Base-by-base conservation (phyloP, 225 moss, liverwort and hornwort genomes). In the Pseudisothecium myosuroides region DNA sequence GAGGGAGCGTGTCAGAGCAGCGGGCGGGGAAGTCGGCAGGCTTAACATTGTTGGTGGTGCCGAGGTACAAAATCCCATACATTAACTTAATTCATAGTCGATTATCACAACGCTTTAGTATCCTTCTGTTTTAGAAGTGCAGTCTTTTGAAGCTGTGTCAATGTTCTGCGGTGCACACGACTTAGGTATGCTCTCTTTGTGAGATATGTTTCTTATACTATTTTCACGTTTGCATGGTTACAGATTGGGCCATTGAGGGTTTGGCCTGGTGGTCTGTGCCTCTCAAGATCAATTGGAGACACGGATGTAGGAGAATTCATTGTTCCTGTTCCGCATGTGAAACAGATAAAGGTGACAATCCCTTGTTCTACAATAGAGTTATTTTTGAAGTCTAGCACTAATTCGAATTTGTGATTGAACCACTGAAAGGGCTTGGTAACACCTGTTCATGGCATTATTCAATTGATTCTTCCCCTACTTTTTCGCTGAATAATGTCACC, bases 241-340 rank as follows among this genome's bases (percentile, higher is more conserved):
- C 92, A 95, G 97, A 96, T 97, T 92, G 97, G 97, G 34, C 97
- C 97, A 32, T 87, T 97, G 89, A 96, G 97, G 84, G 95, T 95
- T n/a, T 97, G 97, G 97, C 97, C 97, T 62, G 97, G 97, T 52
- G 97, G 97, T 29, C 92, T 96, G 60, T 97, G 97, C 80, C 91
- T 97, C 50, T 97, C 97, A 52, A 94, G 97, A 78, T 97, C 97
- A 56, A 97, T 97, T 82, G 97, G 97, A 86, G 97, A 97, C 81
- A 91, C 95, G 85, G 95, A 97, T 86, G 96, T 96, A 11, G 97
- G 97, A 45, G 97, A 97, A 80, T 95, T 96, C 49, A 97, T 97
- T 80, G 97, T 97, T 52, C 96, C 97, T 66, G 95, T 97, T 77
- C 97, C 97, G n/a, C 92, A 94, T 88, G 97, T 97, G 76, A 97